phyloP scores from a whole-genome alignment of 192 early-diverging fungal species.

The Backusella mclennaniae region DNA sequence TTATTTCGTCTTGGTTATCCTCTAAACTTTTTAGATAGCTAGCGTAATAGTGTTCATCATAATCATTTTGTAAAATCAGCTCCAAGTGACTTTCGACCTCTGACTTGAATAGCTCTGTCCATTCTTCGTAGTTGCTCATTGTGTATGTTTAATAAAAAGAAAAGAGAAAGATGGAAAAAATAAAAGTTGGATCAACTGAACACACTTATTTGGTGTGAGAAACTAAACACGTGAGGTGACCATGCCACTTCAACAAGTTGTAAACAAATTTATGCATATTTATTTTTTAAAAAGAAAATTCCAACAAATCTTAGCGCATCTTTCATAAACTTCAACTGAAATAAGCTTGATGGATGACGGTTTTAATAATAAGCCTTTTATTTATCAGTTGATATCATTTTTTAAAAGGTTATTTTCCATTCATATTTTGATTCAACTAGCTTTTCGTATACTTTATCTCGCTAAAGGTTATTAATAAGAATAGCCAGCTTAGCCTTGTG shows the following conservation, averaged over 20 bases:
- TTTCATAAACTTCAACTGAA: not conserved
- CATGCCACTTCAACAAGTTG: not conserved
- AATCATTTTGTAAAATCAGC: not conserved
- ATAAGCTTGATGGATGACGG: not conserved
- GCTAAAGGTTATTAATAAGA: too few relatives aligned
- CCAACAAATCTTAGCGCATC: not conserved
- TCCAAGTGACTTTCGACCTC: not conserved
- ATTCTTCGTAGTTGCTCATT: not conserved
- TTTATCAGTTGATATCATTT: not conserved
- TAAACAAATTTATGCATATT: not conserved
- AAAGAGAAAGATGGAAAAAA: not conserved
- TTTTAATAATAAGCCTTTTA: not conserved
- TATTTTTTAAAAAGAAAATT: not conserved
- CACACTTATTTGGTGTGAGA: slow-evolving; percentile 1
- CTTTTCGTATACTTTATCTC: too few relatives aligned
- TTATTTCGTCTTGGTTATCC: not conserved
- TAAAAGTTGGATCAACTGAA: not conserved
- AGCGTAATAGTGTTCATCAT: not conserved
- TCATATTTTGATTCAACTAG: too few relatives aligned
- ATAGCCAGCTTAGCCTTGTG: too few relatives aligned
- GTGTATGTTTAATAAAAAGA: not conserved
- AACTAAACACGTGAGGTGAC: not conserved
- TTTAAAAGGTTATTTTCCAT: not conserved
- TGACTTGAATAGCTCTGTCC: not conserved
- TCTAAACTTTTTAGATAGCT: not conserved